Evolutionary conservation across 805 yeast species (phyloP), one percentile per base, ranked within the genome.

Genomic region (Zygosaccharomyces rouxii): DNA sequence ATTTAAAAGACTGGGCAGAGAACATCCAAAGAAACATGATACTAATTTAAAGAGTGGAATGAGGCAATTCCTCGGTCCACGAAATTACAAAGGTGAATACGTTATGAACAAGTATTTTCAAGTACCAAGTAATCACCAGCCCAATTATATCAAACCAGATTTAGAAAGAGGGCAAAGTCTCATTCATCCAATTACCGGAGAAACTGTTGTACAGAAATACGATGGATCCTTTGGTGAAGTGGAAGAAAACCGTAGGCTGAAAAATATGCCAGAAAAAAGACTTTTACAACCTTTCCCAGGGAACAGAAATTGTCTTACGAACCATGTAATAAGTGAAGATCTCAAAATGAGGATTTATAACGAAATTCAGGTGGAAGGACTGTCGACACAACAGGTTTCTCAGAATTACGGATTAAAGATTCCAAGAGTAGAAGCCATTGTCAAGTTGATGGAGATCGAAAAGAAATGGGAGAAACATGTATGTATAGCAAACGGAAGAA

Each of bases 381-480:
- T 76, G 42, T 75, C 84, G 38, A 69, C 83, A 19, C 92, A 86
- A 64, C 84, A 81, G 55, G 81, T 87, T 40, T 90, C 97, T 9
- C 79, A 83, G 54, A 79, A 79, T 60, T 83, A 81, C 61, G 92
- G 95, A 3, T 72, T 92, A 55, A 86, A 88, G 62, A 79, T 89
- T 52, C 86, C 89, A 46, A 80, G 98, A 66, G 75, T 94, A 18
- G 96, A 90, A 63, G 98, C 97, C n/a, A 75, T 92, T 49, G 71
- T 86, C 22, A 81, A 78, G 64, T 76, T 92, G 54, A 73, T 78
- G 52, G 72, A 72, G 26, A 75, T 90, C 45, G 95, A 92, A 68
- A 68, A 77, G 53, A 69, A 75, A 47, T 79, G 84, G 83, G 73
- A 68, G 44, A 68, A 74, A 56, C 64, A 77, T 60, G 92, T 83